Conservation (phyloP, 1,139 yeast species). For the Magnusiomyces suaveolens region DNA sequence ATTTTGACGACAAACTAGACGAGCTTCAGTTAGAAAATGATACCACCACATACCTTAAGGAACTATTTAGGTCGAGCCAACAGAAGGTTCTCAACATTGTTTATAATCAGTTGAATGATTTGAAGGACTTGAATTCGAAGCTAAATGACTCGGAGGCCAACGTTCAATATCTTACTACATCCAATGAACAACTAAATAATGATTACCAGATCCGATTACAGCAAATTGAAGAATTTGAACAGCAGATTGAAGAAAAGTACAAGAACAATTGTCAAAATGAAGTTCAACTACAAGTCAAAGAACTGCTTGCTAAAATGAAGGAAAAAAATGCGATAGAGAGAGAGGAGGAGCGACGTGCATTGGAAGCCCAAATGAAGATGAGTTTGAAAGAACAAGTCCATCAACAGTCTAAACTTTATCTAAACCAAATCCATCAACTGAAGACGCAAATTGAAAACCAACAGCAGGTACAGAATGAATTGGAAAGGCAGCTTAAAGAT, state of each 20-base stretch:
- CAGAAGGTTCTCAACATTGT: not conserved
- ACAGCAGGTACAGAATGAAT: not conserved
- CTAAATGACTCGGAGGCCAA: not conserved
- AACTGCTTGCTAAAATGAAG: not conserved
- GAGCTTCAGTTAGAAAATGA: not conserved
- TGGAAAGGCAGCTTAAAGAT: not conserved
- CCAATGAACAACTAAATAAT: not conserved
- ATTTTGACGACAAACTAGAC: not conserved
- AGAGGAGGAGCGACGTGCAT: not conserved
- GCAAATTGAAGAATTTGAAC: not conserved
- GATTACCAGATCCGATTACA: not conserved
- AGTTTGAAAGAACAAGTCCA: not conserved
- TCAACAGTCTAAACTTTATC: not conserved
- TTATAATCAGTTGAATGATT: not conserved
- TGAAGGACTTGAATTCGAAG: not conserved
- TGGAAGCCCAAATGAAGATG: not conserved
- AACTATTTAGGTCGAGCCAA: not conserved
- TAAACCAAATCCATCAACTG: not conserved
- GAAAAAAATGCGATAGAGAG: not conserved
- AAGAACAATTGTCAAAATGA: not conserved
- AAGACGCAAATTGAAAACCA: not conserved
- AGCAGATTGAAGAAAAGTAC: not conserved
- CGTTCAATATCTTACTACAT: not conserved
- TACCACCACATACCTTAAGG: not conserved
- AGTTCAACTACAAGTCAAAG: not conserved